phyloP scores from a whole-genome alignment of 179 eudicot genomes.

The Camellia oleifera region DNA sequence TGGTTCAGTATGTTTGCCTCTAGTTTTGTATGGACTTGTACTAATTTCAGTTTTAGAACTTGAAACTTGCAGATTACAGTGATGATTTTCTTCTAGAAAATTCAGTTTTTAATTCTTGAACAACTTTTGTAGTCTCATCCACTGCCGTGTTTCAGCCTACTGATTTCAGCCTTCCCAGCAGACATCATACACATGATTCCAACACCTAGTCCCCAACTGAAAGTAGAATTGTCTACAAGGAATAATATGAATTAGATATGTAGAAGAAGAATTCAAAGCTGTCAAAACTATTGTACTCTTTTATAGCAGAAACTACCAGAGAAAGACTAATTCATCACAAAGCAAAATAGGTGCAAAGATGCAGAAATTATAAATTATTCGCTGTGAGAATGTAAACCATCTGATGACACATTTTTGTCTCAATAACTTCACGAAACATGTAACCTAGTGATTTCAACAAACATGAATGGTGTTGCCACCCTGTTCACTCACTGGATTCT shows the following conservation, averaged over 20 bases:
- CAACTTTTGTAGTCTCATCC: conserved; percentile 64
- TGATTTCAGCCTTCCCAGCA: conserved; percentile 61
- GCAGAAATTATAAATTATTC: background rate
- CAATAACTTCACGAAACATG: background rate
- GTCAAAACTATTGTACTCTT: background rate
- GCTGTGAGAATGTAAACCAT: background rate
- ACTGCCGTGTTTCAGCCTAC: conserved; percentile 45
- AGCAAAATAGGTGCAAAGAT: background rate
- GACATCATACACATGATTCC: conserved; percentile 83
- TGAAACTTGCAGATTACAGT: conserved; percentile 11
- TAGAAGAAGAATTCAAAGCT: background rate
- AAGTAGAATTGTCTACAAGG: conserved; percentile 39
- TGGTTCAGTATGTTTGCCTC: conserved; percentile 11
- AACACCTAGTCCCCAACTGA: conserved; percentile 60
- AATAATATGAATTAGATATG: background rate
- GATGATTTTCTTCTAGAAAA: conserved; percentile 44
- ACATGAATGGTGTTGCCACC: background rate
- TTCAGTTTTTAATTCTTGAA: conserved; percentile 55
- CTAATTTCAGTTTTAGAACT: conserved; percentile 18
- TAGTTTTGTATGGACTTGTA: conserved; percentile 6
- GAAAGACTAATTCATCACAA: background rate
- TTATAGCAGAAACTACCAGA: background rate
- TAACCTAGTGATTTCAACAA: background rate
- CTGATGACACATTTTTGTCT: background rate
- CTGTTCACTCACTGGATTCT: background rate